phyloP scores from a whole-genome alignment of 1,284 basidiomycete genomes.

The Anthracocystis walkeri region DNA sequence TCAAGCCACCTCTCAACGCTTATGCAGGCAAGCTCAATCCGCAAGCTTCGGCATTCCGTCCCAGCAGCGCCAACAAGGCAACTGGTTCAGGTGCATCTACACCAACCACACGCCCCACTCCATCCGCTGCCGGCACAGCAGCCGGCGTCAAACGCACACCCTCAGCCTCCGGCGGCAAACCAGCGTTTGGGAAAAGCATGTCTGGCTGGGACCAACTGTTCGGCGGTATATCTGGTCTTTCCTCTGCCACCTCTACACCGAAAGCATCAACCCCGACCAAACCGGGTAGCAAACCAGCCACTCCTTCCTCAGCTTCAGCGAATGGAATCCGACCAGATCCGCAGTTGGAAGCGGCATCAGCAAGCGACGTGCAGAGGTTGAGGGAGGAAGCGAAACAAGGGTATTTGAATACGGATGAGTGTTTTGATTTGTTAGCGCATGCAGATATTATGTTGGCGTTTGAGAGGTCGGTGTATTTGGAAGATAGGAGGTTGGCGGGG shows the following conservation, averaged over 20 bases:
- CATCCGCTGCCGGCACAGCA: background rate
- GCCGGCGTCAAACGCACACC: constrained; percentile 12
- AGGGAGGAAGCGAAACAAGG: constrained; percentile 9
- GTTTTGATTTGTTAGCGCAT: constrained; percentile 52
- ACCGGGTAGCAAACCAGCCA: constrained; percentile 9
- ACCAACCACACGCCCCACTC: constrained; percentile 1
- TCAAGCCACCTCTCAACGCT: constrained; percentile 16
- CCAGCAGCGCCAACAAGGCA: constrained; percentile 11
- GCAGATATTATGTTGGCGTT: constrained; percentile 57
- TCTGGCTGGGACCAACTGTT: constrained; percentile 52
- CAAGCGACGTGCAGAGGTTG: constrained; percentile 17
- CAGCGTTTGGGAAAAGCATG: constrained; percentile 50
- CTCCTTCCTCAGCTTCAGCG: constrained; percentile 12
- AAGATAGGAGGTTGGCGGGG: constrained; percentile 27
- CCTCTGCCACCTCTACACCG: constrained; percentile 17
- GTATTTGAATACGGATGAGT: constrained; percentile 39
- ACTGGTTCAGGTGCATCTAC: constrained; percentile 20
- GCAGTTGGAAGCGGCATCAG: constrained; percentile 20
- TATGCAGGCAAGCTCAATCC: constrained; percentile 37
- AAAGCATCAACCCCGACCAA: constrained; percentile 16
- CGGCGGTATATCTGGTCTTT: constrained; percentile 31
- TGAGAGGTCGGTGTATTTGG: constrained; percentile 25
- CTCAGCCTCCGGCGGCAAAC: constrained; percentile 23
- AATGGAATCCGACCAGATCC: constrained; percentile 40
- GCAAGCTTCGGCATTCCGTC: constrained; percentile 36